Base-by-base conservation (phyloP, 108 stramenopile species). In the Cylindrotheca closterium region DNA sequence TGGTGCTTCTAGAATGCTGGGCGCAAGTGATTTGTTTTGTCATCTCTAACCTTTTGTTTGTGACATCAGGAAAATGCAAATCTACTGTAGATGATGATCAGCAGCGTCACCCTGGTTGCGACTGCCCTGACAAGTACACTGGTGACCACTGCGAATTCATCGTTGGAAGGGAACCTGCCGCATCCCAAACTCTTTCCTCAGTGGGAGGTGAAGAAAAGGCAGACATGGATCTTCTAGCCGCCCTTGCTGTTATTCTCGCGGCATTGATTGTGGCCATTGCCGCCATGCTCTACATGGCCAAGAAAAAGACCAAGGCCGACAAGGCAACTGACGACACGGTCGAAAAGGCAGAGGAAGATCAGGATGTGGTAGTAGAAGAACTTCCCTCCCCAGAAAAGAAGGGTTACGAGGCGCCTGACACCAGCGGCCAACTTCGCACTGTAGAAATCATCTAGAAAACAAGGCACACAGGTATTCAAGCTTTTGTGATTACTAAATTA, bases 21-120 rank as follows among this genome's bases (percentile, higher is more conserved):
- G n/a, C n/a, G n/a, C n/a, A n/a, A n/a, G n/a, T n/a, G n/a, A n/a
- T n/a, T n/a, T n/a, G n/a, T n/a, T n/a, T n/a, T n/a, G n/a, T n/a
- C n/a, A n/a, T n/a, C n/a, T n/a, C n/a, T n/a, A n/a, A n/a, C n/a
- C n/a, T n/a, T n/a, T n/a, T n/a, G n/a, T n/a, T n/a, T n/a, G n/a
- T n/a, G n/a, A n/a, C n/a, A n/a, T n/a, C n/a, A n/a, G n/a, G 78
- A 26, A 63, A 61, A 18, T 79, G 78, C 54, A 73, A 61, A n/a
- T 60, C 26, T 23, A 52, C 10, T 22, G 73, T 74, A 19, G 46
- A 34, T 5, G 73, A 53, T n/a, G 52, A 47, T 10, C 65, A 74
- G 29, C 30, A 17, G 1, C 53, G 64, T 28, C 66, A 66, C 33
- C 73, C 73, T 7, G 73, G 73, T 22, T 77, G 76, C 47, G 47